Conservation (phyloP, 768 basidiomycete genomes). For the Hysterangium stoloniferum region DNA sequence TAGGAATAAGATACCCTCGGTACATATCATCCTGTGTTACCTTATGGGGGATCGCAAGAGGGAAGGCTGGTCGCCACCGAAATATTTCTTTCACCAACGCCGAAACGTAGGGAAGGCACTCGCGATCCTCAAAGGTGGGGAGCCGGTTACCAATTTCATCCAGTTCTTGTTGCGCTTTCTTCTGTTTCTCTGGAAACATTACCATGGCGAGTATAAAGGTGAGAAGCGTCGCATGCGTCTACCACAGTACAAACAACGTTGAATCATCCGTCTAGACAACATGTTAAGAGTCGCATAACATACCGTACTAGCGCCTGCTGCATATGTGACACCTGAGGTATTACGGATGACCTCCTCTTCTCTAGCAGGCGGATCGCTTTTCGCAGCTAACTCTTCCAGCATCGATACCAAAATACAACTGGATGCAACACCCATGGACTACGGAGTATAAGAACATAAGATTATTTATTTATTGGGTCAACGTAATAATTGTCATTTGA, state of each 20-base stretch:
- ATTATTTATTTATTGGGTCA: neutral
- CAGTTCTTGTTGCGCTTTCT: conserved; percentile 10
- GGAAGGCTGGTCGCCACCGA: conserved; percentile 21
- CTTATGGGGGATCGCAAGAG: conserved; percentile 7
- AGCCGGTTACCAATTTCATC: conserved; percentile 13
- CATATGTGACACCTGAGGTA: neutral
- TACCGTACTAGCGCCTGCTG: neutral
- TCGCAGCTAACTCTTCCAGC: neutral
- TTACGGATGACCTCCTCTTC: conserved; percentile 3
- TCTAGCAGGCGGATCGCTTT: neutral
- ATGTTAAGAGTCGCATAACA: neutral
- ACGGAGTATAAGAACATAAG: neutral
- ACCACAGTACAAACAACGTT: neutral
- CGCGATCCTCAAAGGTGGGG: conserved; percentile 26
- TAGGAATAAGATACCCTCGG: conserved; percentile 7
- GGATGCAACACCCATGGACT: neutral
- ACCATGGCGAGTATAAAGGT: conserved; percentile 11
- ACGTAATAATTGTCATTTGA: neutral
- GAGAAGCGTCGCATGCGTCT: conserved; percentile 4
- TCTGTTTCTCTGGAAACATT: conserved; percentile 9
- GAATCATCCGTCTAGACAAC: neutral
- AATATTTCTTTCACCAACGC: conserved; percentile 25
- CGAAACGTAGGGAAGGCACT: conserved; percentile 4
- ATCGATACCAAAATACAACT: neutral
- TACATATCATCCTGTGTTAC: conserved; percentile 7